Conservation (phyloP, 768 basidiomycete species). For the Naematelia encephala region DNA sequence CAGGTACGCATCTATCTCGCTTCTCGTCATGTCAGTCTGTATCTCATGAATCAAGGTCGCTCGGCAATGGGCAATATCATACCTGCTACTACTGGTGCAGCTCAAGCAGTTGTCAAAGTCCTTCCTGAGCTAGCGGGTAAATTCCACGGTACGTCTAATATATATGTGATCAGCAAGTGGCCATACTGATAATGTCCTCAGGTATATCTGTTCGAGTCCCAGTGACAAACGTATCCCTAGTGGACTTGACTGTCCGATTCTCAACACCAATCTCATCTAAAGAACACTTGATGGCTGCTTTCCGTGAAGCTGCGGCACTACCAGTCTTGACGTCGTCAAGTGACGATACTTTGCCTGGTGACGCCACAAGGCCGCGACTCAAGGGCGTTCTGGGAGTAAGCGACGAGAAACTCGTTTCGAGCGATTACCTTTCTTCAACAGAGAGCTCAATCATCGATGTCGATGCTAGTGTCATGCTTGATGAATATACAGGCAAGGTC, state of each 20-base stretch:
- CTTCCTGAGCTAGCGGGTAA: constrained; percentile 50
- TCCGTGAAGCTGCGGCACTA: constrained; percentile 38
- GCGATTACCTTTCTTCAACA: constrained; percentile 45
- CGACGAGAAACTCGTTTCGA: constrained; percentile 51
- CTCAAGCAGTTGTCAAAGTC: constrained; percentile 49
- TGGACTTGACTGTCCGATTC: constrained; percentile 50
- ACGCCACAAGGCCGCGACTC: constrained; percentile 20
- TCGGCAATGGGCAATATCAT: constrained; percentile 49
- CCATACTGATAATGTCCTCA: not conserved
- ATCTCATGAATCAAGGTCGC: constrained; percentile 28
- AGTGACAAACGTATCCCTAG: constrained; percentile 50
- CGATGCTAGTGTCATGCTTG: constrained; percentile 44
- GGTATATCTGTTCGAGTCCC: constrained; percentile 52
- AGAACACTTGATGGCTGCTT: constrained; percentile 44
- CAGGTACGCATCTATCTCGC: constrained; percentile 17
- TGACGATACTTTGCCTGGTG: constrained; percentile 5
- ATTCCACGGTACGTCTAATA: constrained; percentile 42
- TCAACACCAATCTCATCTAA: constrained; percentile 36
- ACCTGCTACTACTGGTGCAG: constrained; percentile 49
- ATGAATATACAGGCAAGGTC: constrained; percentile 45
- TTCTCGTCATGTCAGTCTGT: not conserved
- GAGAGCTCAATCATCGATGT: constrained; percentile 45
- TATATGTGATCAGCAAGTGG: not conserved
- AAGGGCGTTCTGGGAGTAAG: constrained; percentile 44
- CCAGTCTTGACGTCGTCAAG: constrained; percentile 11